Evolutionary conservation across 176 grass and related monocot species (phyloP).

Genomic region (Carex littledalei): DNA sequence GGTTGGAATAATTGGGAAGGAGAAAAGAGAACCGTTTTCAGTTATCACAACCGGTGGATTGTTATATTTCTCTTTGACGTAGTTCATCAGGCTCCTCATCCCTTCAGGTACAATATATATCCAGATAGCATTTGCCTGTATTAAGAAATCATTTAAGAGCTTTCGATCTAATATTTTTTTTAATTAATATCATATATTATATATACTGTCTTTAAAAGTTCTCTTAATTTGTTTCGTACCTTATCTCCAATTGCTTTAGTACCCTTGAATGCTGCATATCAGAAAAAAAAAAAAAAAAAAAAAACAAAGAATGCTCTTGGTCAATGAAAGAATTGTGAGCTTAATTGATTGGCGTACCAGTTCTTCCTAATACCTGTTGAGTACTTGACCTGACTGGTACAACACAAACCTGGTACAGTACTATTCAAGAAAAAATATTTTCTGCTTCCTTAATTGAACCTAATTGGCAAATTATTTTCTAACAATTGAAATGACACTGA

Average conservation of each 20-base stretch:
- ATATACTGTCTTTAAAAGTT: neutral
- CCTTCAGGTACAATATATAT: conserved; percentile 85
- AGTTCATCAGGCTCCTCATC: conserved; percentile 87
- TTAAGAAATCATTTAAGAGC: neutral
- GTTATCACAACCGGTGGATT: conserved; percentile 77
- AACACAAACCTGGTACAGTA: neutral
- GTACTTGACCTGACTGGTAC: neutral
- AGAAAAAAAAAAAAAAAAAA: neutral
- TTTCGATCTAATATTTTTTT: neutral
- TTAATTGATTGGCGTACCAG: neutral
- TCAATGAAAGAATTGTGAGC: neutral
- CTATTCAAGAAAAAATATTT: neutral
- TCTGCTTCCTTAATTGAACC: neutral
- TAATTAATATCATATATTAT: neutral
- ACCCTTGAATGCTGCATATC: conserved; percentile 54
- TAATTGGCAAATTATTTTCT: no score
- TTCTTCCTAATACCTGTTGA: neutral
- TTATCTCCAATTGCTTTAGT: conserved; percentile 53
- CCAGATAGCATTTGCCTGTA: conserved; percentile 77
- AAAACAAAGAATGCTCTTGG: neutral
- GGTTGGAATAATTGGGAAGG: neutral
- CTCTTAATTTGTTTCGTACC: conserved; percentile 27
- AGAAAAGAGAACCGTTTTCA: conserved; percentile 53
- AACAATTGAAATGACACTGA: neutral
- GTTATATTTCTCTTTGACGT: conserved; percentile 75